Conservation (phyloP, 192 early-diverging fungal genomes). For the Coemansia sp. region DNA sequence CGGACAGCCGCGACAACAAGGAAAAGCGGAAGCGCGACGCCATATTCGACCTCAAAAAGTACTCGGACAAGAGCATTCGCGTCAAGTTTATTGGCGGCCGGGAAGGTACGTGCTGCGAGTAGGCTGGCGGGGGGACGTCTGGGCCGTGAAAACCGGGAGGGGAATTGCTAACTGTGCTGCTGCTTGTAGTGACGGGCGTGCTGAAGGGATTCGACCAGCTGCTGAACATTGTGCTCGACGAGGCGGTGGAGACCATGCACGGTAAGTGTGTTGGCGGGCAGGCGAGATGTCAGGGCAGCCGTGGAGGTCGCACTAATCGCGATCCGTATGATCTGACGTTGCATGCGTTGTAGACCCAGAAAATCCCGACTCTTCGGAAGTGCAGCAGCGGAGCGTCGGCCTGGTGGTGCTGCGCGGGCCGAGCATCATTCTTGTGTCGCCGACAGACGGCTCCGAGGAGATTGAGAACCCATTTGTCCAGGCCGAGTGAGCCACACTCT, state of each 20-base stretch:
- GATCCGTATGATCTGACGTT: too few relatives aligned
- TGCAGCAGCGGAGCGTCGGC: constrained; percentile 68
- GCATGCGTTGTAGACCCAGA: constrained; percentile 34
- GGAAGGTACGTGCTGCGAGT: constrained; percentile 64
- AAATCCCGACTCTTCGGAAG: constrained; percentile 10
- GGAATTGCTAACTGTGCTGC: background rate
- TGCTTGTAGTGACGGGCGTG: constrained; percentile 70
- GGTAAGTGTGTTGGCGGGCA: constrained; percentile 53
- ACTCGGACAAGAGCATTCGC: constrained; percentile 85
- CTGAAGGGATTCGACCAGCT: constrained; percentile 92
- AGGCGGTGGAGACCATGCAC: constrained; percentile 77
- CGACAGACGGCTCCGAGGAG: constrained; percentile 82
- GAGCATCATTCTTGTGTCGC: constrained; percentile 84
- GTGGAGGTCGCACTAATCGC: too few relatives aligned
- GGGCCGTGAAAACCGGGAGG: too few relatives aligned
- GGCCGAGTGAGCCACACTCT: too few relatives aligned
- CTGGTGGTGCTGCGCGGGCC: constrained; percentile 88
- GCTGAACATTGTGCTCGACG: constrained; percentile 90
- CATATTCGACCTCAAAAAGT: constrained; percentile 91
- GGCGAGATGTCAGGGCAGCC: too few relatives aligned
- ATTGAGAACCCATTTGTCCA: constrained; percentile 87
- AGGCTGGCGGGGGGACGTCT: background rate
- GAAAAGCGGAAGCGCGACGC: constrained; percentile 78
- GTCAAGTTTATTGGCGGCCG: constrained; percentile 92
- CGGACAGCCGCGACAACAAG: constrained; percentile 44